Percentiles rank a stretch among this genome's conserved stretches.
phyloP scores from a whole-genome alignment of 805 yeast genomes.

The Deakozyma indianensis region DNA sequence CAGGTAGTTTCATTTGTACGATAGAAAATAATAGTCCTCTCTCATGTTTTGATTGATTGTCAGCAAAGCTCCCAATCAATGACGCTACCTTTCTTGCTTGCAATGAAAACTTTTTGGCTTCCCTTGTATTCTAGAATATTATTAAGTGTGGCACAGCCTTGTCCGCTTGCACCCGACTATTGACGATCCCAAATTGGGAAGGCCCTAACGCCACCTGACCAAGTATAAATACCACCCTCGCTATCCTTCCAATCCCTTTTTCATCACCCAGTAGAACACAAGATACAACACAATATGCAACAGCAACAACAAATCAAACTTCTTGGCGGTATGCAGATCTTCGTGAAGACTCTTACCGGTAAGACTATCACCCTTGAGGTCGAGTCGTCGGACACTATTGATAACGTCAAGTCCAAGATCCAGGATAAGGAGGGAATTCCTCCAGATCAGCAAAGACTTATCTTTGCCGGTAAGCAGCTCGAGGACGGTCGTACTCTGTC shows the following conservation, averaged over 20 bases:
- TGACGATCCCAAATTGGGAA: not conserved
- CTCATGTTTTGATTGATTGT: no score
- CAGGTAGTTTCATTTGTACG: no score
- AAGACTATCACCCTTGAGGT: constrained; percentile 81
- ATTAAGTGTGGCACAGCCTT: not conserved
- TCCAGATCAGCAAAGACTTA: constrained; percentile 90
- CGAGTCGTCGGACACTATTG: constrained; percentile 88
- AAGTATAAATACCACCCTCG: not conserved
- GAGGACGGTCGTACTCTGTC: constrained; percentile 90
- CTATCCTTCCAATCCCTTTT: not conserved
- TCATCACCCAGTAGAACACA: no score
- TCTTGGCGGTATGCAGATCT: constrained; percentile 42
- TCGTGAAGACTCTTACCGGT: constrained; percentile 98
- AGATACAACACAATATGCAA: not conserved
- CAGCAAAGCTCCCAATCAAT: no score
- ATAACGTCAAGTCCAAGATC: constrained; percentile 84
- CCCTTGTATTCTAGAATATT: not conserved
- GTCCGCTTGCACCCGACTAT: not conserved
- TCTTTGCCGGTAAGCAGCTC: constrained; percentile 90
- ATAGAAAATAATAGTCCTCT: no score
- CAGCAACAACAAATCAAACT: constrained; percentile 1
- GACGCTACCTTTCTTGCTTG: no score
- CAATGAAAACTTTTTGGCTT: no score
- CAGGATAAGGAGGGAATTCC: constrained; percentile 95
- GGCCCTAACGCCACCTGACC: not conserved